Evolutionary conservation across 2,329 filamentous ascomycete species (phyloP).

Genomic region (Penicillium brevicompactum): DNA sequence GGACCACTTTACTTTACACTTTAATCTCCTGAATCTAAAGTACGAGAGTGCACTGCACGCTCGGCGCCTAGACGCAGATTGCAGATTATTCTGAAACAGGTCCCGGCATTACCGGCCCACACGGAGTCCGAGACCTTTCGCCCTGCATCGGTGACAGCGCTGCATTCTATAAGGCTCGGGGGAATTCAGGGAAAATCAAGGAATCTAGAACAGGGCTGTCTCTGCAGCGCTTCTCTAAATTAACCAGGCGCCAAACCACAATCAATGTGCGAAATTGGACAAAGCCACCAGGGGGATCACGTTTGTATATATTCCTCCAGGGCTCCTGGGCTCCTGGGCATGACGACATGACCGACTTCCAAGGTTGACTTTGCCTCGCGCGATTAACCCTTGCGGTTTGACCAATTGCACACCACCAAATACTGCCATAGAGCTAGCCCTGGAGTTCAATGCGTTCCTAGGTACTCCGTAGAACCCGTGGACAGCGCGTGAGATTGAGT

Average conservation of each 20-base stretch:
- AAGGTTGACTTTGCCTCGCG: background rate
- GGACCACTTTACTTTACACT: background rate
- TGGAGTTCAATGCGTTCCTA: background rate
- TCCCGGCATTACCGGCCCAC: conserved; percentile 11
- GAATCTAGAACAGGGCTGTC: background rate
- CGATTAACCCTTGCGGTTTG: background rate
- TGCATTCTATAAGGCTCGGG: background rate
- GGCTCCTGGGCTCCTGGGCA: no score
- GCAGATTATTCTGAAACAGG: conserved; percentile 22
- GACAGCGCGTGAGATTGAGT: background rate
- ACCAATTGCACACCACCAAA: background rate
- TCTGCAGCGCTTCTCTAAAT: background rate
- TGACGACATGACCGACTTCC: background rate
- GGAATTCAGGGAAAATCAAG: background rate
- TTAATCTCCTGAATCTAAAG: conserved; percentile 1
- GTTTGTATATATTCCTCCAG: background rate
- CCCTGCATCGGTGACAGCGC: background rate
- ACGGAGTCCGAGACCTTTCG: conserved; percentile 5
- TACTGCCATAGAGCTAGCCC: background rate
- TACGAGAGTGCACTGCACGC: conserved; percentile 5
- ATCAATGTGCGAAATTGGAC: background rate
- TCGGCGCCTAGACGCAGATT: conserved; percentile 15
- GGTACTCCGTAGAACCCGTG: no score
- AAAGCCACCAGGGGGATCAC: conserved; percentile 1
- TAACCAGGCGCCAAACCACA: background rate